Evolutionary conservation across 257 asterid genomes (phyloP).

Genomic region (Capsicum baccatum): DNA sequence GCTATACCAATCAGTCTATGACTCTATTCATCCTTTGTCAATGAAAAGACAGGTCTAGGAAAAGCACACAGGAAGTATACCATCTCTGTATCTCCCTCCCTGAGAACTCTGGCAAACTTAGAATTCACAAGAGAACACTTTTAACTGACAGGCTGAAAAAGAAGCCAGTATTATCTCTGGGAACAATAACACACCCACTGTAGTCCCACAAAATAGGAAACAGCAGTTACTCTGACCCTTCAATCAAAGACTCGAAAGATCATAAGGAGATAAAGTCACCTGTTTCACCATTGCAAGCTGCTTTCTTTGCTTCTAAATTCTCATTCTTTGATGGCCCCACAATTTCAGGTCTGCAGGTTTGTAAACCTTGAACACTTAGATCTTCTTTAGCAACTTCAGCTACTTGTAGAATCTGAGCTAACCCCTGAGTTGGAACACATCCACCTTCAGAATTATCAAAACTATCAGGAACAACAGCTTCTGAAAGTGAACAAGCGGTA

Average conservation of each 20-base stretch:
- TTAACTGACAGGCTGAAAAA: neutral
- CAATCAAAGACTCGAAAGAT: constrained; percentile 28
- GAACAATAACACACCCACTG: too few relatives aligned
- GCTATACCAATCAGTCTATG: constrained; percentile 5
- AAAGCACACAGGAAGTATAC: neutral
- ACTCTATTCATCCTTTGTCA: neutral
- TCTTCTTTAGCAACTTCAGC: constrained; percentile 44
- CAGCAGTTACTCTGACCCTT: constrained; percentile 36
- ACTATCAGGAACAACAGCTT: constrained; percentile 71
- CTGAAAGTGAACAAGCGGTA: constrained; percentile 43
- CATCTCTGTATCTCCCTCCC: neutral
- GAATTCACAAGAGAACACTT: neutral
- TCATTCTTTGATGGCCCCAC: constrained; percentile 31
- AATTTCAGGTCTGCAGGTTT: constrained; percentile 32
- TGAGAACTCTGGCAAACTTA: neutral
- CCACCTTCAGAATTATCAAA: constrained; percentile 53
- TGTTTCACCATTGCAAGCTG: constrained; percentile 40
- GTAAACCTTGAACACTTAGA: constrained; percentile 31
- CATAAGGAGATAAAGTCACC: constrained; percentile 31
- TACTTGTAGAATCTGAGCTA: constrained; percentile 44
- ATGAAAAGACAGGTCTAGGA: neutral
- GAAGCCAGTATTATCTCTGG: neutral
- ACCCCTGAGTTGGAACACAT: constrained; percentile 29
- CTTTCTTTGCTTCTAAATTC: constrained; percentile 43
- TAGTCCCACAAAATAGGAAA: neutral